phyloP scores from a whole-genome alignment of 106 monocot species.

The Alisma plantagoaquatica region DNA sequence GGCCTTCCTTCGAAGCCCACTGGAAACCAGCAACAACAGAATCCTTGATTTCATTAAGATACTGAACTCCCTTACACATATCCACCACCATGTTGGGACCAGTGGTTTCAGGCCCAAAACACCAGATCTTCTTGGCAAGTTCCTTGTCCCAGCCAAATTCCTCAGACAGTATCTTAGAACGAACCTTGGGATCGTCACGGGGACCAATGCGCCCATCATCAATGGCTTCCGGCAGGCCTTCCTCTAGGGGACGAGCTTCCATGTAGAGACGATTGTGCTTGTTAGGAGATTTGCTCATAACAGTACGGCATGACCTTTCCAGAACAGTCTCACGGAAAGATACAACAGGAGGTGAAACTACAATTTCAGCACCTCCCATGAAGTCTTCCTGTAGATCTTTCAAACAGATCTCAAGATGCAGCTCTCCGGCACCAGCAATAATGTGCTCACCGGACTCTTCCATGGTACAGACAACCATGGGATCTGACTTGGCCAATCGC shows the following conservation, averaged over 20 bases:
- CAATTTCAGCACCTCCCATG: conserved; percentile 48
- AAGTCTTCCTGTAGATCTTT: conserved; percentile 44
- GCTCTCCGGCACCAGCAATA: conserved; percentile 37
- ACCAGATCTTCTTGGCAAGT: conserved; percentile 52
- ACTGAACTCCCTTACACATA: conserved; percentile 54
- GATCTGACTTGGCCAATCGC: conserved; percentile 40
- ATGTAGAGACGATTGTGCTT: conserved; percentile 46
- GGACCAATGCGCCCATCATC: conserved; percentile 40
- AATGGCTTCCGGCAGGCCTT: conserved; percentile 35
- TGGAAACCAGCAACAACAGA: conserved; percentile 50
- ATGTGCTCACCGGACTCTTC: conserved; percentile 47
- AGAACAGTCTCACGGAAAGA: conserved; percentile 46
- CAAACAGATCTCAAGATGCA: conserved; percentile 44
- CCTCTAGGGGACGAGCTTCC: conserved; percentile 40
- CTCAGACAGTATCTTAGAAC: conserved; percentile 31
- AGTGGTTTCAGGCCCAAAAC: conserved; percentile 45
- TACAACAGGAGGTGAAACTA: conserved; percentile 30
- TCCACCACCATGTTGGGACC: conserved; percentile 50
- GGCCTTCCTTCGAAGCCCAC: conserved; percentile 42
- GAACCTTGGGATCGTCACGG: conserved; percentile 33
- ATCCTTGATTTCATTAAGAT: conserved; percentile 51
- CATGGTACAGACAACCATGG: conserved; percentile 35
- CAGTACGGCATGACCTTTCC: conserved; percentile 31
- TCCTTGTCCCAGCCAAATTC: conserved; percentile 53
- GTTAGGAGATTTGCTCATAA: conserved; percentile 50